Conservation (phyloP, 805 yeast genomes). For the Schizosaccharomyces lindneri region DNA sequence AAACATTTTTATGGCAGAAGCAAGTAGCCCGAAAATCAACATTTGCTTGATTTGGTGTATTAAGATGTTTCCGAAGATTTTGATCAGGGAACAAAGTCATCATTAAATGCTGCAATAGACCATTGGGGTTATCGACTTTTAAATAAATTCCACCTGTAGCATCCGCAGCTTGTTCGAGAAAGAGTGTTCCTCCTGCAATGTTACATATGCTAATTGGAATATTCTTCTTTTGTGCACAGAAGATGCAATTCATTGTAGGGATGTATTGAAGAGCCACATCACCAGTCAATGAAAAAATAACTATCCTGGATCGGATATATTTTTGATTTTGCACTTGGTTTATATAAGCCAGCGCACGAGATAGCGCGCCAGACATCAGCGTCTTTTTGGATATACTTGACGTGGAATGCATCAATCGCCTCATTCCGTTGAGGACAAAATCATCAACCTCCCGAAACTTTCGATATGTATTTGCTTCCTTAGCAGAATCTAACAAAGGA, state of each 20-base stretch:
- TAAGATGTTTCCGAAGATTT: slow-evolving; percentile 43
- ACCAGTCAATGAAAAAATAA: slow-evolving; percentile 41
- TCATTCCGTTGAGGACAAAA: slow-evolving; percentile 2
- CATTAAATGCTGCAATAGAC: slow-evolving; percentile 54
- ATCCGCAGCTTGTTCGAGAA: slow-evolving; percentile 85
- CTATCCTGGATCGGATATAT: slow-evolving; percentile 35
- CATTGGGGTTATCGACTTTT: slow-evolving; percentile 38
- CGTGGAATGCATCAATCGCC: neutral
- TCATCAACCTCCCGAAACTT: slow-evolving; percentile 65
- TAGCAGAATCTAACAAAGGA: neutral
- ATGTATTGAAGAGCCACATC: slow-evolving; percentile 64
- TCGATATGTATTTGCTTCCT: slow-evolving; percentile 32
- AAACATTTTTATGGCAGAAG: slow-evolving; percentile 67
- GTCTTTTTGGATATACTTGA: neutral
- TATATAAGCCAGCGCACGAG: slow-evolving; percentile 58
- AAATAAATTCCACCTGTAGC: slow-evolving; percentile 81
- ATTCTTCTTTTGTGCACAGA: slow-evolving; percentile 78
- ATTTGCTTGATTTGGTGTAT: slow-evolving; percentile 58
- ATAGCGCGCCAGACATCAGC: slow-evolving; percentile 51
- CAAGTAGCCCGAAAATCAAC: slow-evolving; percentile 92
- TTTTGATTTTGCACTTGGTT: slow-evolving; percentile 19
- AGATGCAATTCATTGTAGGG: slow-evolving; percentile 83
- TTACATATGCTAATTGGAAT: slow-evolving; percentile 81
- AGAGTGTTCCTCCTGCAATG: slow-evolving; percentile 37
- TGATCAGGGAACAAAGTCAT: slow-evolving; percentile 68